Evolutionary conservation across 1,284 basidiomycete genomes (phyloP).

Genomic region (Marasmius tenuissimus): DNA sequence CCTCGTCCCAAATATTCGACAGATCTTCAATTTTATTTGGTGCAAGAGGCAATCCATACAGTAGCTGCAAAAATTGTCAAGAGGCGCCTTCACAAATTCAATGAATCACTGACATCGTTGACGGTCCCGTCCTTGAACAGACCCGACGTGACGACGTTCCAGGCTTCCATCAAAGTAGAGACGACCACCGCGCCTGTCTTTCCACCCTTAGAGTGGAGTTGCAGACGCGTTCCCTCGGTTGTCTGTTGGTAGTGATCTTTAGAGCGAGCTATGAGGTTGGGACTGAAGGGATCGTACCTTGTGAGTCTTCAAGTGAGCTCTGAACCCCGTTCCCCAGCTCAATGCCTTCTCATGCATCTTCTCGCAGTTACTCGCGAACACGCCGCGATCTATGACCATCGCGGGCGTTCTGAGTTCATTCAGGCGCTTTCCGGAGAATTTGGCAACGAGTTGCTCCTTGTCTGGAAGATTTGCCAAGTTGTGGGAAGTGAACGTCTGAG

Average conservation of each 20-base stretch:
- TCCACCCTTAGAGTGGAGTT: conserved; percentile 56
- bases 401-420: conserved; percentile 73
- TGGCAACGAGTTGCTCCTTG: conserved; percentile 55
- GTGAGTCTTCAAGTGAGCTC: conserved; percentile 86
- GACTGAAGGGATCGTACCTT: conserved; percentile 45
- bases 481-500: conserved; percentile 53
- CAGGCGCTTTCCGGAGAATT: conserved; percentile 63
- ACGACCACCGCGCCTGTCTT: conserved; percentile 66
- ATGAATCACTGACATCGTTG: conserved; percentile 59
- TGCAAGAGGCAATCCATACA: conserved; percentile 76
- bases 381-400: conserved; percentile 69
- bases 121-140: conserved; percentile 73
- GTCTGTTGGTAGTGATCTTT: conserved; percentile 45
- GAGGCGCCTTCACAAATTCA: conserved; percentile 4
- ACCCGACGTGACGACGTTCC: conserved; percentile 69
- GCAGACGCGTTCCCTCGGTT: conserved; percentile 67
- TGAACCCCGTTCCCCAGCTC: conserved; percentile 67
- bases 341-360: conserved; percentile 67
- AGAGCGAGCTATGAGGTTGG: background rate
- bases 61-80: conserved; percentile 49
- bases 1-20: conserved; percentile 54
- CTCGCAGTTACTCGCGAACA: conserved; percentile 73
- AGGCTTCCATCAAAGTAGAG: conserved; percentile 81
- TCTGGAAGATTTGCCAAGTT: conserved; percentile 40
- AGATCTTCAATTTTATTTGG: conserved; percentile 76